Base-by-base conservation (phyloP, 148 eudicot species). In the Vaccinium vitisidaea region DNA sequence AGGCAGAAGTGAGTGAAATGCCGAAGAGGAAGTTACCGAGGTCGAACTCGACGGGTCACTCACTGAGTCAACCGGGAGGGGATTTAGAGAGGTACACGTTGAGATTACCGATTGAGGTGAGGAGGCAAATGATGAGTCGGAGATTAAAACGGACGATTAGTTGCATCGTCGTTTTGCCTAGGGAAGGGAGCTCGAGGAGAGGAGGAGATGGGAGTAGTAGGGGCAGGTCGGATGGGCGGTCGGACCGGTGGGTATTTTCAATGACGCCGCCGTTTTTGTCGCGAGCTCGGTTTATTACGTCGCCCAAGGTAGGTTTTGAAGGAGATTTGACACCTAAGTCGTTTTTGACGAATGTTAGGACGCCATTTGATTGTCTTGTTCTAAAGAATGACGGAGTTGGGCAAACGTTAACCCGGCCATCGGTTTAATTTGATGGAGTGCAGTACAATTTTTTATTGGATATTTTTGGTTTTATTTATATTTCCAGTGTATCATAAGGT, bases 11-110 rank as follows among this genome's bases (percentile, higher is more conserved):
- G 23, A 61, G 69, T 21, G 69, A 61, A 5, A 43, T 8, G 92
- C 82, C 0, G 90, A 88, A 16, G 84, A 86, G 30, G 81, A 88
- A 43, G 67, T 80, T 85, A 9, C 80, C 61, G 73, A 80, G 80
- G 77, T 85, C 83, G 14, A 79, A 88, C 78, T 89, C 94, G 46
- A 92, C 93, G 16, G 94, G 92, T 2, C 94, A 92, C 85, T 86
- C 90, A 8, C 48, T 84, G 80, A 75, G 67, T 82, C 83, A 32
- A 67, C 87, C 83, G 0, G 85, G 88, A 1, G 89, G 84, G 52
- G 74, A 86, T 50, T 74, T 77, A 2, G 92, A 91, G 80, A 75
- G 92, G 71, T 91, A 83, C 46, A 89, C 92, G 19, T 58, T 92
- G 49, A 81, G 88, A 59, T 23, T 92, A 1, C 91, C 92, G 16